Conservation (phyloP, 192 early-diverging fungal genomes). For the Umbelopsis sp. region DNA sequence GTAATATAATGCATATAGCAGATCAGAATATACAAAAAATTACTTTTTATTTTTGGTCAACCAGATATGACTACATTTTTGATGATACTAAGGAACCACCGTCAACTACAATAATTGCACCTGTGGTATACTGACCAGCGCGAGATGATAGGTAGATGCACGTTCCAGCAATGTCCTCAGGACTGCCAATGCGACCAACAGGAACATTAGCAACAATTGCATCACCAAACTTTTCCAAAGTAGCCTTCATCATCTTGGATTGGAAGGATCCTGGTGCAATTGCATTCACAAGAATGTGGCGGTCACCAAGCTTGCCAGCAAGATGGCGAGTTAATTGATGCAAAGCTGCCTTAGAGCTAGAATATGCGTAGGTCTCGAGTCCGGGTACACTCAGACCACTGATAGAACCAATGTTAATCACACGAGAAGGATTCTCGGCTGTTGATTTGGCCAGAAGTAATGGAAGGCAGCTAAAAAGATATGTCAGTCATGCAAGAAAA, state of each 20-base stretch:
- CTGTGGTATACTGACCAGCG: slow-evolving; percentile 81
- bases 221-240: slow-evolving; percentile 54
- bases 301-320: slow-evolving; percentile 60
- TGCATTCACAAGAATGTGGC: slow-evolving; percentile 65
- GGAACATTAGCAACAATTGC: slow-evolving; percentile 60
- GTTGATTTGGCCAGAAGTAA: slow-evolving; percentile 63
- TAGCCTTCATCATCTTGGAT: slow-evolving; percentile 78
- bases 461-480: slow-evolving; percentile 54
- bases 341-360: slow-evolving; percentile 77
- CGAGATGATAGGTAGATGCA: slow-evolving; percentile 75
- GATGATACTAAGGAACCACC: slow-evolving; percentile 63
- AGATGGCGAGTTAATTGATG: slow-evolving; percentile 74
- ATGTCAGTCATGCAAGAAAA: slow-evolving; percentile 1
- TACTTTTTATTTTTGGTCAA: background rate
- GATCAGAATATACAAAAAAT: background rate
- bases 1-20: background rate
- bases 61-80: slow-evolving; percentile 34
- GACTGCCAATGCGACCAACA: slow-evolving; percentile 73
- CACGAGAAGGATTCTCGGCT: slow-evolving; percentile 58
- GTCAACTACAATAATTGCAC: slow-evolving; percentile 81
- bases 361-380: slow-evolving; percentile 69
- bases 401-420: slow-evolving; percentile 92
- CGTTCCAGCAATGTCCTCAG: slow-evolving; percentile 87
- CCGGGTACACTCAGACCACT: slow-evolving; percentile 52
- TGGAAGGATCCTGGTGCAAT: slow-evolving; percentile 75